These are phyloP conservation scores for Suillus spraguei DNA, from an alignment of 768 basidiomycete species.

Conservation along the genomic window DNA sequence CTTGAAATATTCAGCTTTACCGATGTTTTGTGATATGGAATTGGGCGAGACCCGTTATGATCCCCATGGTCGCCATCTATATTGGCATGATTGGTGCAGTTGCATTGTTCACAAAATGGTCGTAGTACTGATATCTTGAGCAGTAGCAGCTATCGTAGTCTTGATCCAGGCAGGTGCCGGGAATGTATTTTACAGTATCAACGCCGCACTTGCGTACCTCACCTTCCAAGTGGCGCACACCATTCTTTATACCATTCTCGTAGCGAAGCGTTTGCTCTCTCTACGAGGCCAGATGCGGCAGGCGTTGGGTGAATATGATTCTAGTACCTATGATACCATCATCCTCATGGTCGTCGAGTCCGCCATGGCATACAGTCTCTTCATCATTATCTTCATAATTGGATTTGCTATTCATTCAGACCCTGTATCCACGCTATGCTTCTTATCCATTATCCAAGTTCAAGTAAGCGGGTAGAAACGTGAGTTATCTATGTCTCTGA, in stretches of 20 bases:
- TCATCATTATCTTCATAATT: not conserved
- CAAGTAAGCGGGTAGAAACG: not conserved
- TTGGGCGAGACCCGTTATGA: not conserved
- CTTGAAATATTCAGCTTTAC: not conserved
- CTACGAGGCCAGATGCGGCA: not conserved
- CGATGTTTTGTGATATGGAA: not conserved
- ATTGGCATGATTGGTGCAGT: conserved; percentile 1
- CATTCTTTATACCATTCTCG: not conserved
- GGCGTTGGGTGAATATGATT: not conserved
- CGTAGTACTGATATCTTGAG: not conserved
- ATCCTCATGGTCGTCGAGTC: conserved; percentile 4
- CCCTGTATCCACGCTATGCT: not conserved
- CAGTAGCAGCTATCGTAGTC: not conserved
- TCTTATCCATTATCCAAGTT: not conserved
- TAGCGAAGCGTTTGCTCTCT: not conserved
- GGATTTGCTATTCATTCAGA: not conserved
- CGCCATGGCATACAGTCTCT: not conserved
- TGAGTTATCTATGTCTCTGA: not conserved
- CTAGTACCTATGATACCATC: not conserved
- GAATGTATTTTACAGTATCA: not conserved
- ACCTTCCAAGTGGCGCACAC: not conserved
- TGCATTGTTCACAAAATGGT: not conserved
- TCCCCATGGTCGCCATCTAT: not conserved
- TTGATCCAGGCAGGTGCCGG: not conserved
- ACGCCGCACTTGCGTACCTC: not conserved